These are phyloP conservation scores for Ganoderma lingzhi DNA, from an alignment of 1,284 basidiomycete genomes.

Conservation along the genomic window DNA sequence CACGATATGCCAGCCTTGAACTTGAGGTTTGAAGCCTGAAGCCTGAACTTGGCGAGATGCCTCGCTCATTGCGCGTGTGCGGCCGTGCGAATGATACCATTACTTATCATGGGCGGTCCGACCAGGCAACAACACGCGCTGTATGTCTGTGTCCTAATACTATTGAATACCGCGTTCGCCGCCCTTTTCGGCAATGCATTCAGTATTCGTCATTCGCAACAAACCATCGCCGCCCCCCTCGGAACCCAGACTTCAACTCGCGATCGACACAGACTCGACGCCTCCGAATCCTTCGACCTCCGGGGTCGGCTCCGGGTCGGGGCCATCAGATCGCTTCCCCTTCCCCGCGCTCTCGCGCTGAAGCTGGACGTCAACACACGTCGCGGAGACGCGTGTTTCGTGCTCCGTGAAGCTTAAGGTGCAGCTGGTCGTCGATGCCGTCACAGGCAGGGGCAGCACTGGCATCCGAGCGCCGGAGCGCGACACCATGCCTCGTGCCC, in stretches of 20 bases:
- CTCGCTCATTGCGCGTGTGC: not conserved
- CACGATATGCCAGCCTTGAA: not conserved
- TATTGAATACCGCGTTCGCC: not conserved
- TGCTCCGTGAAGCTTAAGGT: constrained; percentile 1
- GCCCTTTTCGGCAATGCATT: not conserved
- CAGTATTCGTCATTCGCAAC: not conserved
- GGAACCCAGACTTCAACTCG: not conserved
- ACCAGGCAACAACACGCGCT: not conserved
- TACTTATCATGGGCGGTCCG: not conserved
- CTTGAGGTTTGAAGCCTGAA: not conserved
- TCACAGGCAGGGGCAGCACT: not conserved
- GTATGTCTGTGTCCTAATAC: no score
- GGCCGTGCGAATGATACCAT: not conserved
- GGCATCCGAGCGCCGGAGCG: not conserved
- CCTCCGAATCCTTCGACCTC: not conserved
- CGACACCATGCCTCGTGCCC: not conserved
- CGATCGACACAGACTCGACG: not conserved
- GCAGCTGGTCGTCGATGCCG: not conserved
- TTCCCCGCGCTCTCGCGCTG: not conserved
- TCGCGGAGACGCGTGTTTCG: constrained; percentile 9
- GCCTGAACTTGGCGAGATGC: not conserved
- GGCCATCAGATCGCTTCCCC: not conserved
- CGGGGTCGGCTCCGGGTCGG: not conserved
- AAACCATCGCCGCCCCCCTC: not conserved
- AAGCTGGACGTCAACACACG: not conserved